Conservation (phyloP, 345 rosid genomes). For the Eutrema heterophyllum region DNA sequence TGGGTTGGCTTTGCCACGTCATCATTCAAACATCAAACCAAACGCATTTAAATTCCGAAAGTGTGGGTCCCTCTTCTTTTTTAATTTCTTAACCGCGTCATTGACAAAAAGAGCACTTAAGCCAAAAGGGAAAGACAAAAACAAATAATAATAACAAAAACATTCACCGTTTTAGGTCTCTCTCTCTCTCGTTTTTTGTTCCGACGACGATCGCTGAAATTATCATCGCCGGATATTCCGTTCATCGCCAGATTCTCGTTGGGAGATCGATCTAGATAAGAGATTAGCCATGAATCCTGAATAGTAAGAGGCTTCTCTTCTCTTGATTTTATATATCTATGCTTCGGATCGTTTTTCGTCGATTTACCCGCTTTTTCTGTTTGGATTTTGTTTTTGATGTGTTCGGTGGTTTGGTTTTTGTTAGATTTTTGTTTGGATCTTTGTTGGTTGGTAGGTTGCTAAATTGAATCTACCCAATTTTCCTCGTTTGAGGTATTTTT, state of each 20-base stretch:
- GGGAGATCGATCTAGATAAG: slow-evolving; percentile 15
- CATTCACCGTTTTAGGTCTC: slow-evolving; percentile 14
- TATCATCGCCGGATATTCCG: slow-evolving; percentile 5
- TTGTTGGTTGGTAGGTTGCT: neutral
- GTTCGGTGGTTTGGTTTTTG: slow-evolving; percentile 5
- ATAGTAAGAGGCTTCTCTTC: slow-evolving; percentile 30
- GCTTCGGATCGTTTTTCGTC: neutral
- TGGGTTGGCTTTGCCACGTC: slow-evolving; percentile 19
- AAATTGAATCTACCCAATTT: neutral
- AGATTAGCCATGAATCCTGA: slow-evolving; percentile 31
- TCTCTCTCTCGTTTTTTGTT: neutral
- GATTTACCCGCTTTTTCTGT: neutral
- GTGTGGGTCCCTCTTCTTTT: slow-evolving; percentile 5
- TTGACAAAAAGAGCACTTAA: neutral
- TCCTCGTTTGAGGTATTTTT: neutral
- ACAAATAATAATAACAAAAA: neutral
- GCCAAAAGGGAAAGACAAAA: neutral
- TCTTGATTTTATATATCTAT: neutral
- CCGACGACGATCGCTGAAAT: slow-evolving; percentile 22
- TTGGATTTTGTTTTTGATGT: neutral
- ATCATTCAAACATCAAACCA: slow-evolving; percentile 6
- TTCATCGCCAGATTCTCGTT: neutral
- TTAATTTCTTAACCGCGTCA: slow-evolving; percentile 21
- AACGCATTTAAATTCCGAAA: slow-evolving; percentile 7
- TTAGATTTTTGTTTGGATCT: neutral